A percentile compares a stretch with the other conserved stretches of the same genome.
Conservation (phyloP, 192 early-diverging fungal species). For the Glomus cerebriforme region DNA sequence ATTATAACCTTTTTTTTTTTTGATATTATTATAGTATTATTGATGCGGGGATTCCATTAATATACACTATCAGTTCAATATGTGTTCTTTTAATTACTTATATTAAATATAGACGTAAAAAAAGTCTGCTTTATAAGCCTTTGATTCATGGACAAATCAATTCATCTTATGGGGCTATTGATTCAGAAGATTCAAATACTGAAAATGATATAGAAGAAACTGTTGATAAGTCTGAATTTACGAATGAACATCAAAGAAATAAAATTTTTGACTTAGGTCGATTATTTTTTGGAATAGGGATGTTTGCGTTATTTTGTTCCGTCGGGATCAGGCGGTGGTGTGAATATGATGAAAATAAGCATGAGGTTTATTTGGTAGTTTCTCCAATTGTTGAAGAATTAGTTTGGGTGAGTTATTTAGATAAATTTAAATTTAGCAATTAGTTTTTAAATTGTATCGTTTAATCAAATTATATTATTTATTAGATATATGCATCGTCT, state of each 20-base stretch:
- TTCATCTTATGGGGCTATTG: conserved; percentile 6
- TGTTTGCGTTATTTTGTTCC: conserved; percentile 3
- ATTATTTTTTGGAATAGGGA: background rate
- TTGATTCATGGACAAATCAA: background rate
- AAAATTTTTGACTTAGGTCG: background rate
- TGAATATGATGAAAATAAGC: conserved; percentile 1
- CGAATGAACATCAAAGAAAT: background rate
- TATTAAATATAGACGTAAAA: background rate
- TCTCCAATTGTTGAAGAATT: conserved; percentile 4
- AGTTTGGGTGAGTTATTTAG: conserved; percentile 3
- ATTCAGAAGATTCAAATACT: background rate
- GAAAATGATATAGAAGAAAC: background rate
- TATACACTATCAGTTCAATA: background rate
- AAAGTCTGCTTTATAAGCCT: background rate
- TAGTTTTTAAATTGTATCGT: background rate
- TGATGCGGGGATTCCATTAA: background rate
- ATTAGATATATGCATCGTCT: background rate
- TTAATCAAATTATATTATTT: background rate
- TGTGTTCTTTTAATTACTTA: background rate
- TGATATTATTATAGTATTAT: background rate
- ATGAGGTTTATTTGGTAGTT: background rate
- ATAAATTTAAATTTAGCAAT: background rate
- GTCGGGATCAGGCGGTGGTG: background rate
- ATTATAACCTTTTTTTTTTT: background rate
- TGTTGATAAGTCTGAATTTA: background rate